phyloP scores from a whole-genome alignment of 495 filamentous ascomycete genomes.

The Geoglossum glabrum region DNA sequence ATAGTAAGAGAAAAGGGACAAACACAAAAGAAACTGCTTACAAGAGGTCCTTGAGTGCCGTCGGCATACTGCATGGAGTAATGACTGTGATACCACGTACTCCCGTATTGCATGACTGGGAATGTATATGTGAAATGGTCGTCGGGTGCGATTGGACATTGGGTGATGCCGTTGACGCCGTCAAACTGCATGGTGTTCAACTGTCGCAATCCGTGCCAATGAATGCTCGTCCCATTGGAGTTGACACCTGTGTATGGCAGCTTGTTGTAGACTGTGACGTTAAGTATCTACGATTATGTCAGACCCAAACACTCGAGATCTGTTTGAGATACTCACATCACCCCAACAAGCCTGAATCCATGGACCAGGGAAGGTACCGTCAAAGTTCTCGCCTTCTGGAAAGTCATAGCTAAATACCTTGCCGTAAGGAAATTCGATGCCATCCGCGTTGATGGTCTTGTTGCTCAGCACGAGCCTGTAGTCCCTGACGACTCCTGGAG shows the following conservation, averaged over 20 bases:
- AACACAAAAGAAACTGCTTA: neutral
- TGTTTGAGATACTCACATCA: conserved; percentile 1
- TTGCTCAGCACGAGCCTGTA: conserved; percentile 4
- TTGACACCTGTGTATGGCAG: conserved; percentile 9
- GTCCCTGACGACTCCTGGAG: neutral
- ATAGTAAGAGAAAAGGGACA: too few species aligned
- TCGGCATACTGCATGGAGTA: conserved; percentile 33
- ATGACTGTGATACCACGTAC: conserved; percentile 43
- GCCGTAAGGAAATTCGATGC: neutral
- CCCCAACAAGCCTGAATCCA: conserved; percentile 12
- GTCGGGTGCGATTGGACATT: conserved; percentile 26
- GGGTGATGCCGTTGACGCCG: conserved; percentile 25
- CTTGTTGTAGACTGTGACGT: conserved; percentile 15
- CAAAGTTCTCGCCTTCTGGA: neutral
- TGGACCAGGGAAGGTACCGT: conserved; percentile 3
- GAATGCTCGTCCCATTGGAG: conserved; percentile 22
- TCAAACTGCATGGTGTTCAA: conserved; percentile 13
- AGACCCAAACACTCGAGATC: too few species aligned
- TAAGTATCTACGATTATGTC: neutral
- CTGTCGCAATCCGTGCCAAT: conserved; percentile 23
- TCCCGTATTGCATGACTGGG: conserved; percentile 32
- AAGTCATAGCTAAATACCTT: too few species aligned
- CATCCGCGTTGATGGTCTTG: conserved; percentile 2
- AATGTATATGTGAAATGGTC: conserved; percentile 29
- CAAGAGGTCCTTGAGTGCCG: conserved; percentile 21